phyloP scores from a whole-genome alignment of 2,329 filamentous ascomycete species.

The Pseudopithomyces chartarum region DNA sequence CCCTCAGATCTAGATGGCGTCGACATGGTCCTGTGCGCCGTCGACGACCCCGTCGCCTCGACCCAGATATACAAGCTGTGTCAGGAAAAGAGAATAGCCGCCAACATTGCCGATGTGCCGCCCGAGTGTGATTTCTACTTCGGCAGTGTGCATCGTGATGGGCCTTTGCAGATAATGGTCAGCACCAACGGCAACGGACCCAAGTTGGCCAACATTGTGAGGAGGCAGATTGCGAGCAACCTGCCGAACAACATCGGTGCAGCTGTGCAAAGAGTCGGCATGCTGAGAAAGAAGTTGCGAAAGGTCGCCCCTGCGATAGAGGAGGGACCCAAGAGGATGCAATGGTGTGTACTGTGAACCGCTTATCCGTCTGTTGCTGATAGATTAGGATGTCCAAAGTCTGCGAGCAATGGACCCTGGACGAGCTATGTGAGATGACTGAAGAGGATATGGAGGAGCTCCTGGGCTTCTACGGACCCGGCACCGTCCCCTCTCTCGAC shows the following conservation, averaged over 20 bases:
- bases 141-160: constrained; percentile 91
- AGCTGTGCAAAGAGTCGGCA: constrained; percentile 84
- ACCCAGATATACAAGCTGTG: constrained; percentile 91
- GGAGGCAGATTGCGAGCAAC: constrained; percentile 76
- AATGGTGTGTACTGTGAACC: constrained; percentile 63
- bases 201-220: constrained; percentile 83
- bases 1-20: constrained; percentile 80
- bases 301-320: constrained; percentile 72
- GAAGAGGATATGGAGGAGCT: constrained; percentile 82
- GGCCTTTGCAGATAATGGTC: constrained; percentile 96
- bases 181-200: constrained; percentile 97
- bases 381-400: constrained; percentile 83
- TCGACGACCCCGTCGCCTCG: constrained; percentile 93
- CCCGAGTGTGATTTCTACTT: constrained; percentile 99
- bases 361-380: not conserved
- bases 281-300: constrained; percentile 77
- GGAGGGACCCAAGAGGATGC: constrained; percentile 86
- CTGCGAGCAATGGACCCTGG: constrained; percentile 83
- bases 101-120: constrained; percentile 96
- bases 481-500: constrained; percentile 50
- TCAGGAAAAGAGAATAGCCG: constrained; percentile 80
- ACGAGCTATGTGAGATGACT: constrained; percentile 81
- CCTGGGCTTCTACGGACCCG: constrained; percentile 71
- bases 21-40: constrained; percentile 89
- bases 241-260: constrained; percentile 81